These are phyloP conservation scores for Porogramme epimiltina DNA, from an alignment of 1,284 basidiomycete species.

Conservation along the genomic window DNA sequence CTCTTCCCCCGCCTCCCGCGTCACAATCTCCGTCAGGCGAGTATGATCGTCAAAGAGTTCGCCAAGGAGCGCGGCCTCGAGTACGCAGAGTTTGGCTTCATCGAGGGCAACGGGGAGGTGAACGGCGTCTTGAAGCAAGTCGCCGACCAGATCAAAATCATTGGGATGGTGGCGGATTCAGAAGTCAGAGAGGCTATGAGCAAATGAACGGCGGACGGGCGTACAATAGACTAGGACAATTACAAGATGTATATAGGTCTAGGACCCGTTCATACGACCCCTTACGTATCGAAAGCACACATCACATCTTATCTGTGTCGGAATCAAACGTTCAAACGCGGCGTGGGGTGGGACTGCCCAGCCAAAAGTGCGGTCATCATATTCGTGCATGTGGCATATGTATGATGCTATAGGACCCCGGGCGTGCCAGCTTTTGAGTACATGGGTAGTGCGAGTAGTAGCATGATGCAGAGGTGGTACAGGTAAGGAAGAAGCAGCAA, in stretches of 20 bases:
- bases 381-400: constrained; percentile 36
- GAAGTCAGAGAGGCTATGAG: constrained; percentile 63
- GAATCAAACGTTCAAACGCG: background rate
- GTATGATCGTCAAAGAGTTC: constrained; percentile 83
- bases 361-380: constrained; percentile 27
- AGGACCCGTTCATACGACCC: no score
- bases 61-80: constrained; percentile 81
- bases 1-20: constrained; percentile 94
- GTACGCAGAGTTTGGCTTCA: constrained; percentile 91
- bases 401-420: constrained; percentile 35
- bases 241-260: background rate
- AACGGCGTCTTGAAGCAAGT: constrained; percentile 76
- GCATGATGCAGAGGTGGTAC: constrained; percentile 36
- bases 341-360: constrained; percentile 8
- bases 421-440: constrained; percentile 41
- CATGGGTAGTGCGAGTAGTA: constrained; percentile 28
- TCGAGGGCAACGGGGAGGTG: constrained; percentile 82
- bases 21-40: constrained; percentile 88
- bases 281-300: no score
- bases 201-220: constrained; percentile 13
- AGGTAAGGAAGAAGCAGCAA: constrained; percentile 29
- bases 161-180: constrained; percentile 71
- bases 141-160: constrained; percentile 79
- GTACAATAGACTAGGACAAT: background rate
- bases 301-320: no score